phyloP scores from a whole-genome alignment of 2,329 filamentous ascomycete species.

The Apiospora koreana region DNA sequence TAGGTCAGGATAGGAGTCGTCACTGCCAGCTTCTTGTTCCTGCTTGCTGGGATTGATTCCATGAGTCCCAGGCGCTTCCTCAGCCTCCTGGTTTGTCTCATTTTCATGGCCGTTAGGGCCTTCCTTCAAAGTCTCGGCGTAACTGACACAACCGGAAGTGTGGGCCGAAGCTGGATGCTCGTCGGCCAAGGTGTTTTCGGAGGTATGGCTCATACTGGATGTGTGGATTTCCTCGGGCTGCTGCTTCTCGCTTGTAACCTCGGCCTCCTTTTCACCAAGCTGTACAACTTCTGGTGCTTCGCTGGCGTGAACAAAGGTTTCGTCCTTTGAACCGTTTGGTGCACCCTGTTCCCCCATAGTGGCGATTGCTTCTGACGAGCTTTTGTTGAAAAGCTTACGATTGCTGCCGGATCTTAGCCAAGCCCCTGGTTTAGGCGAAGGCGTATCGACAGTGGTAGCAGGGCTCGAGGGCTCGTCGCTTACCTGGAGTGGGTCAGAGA shows the following conservation, averaged over 20 bases:
- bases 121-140: slow-evolving; percentile 16
- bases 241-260: not conserved
- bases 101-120: not conserved
- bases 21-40: slow-evolving; percentile 17
- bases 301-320: slow-evolving; percentile 16
- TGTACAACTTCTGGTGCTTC: slow-evolving; percentile 14
- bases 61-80: not conserved
- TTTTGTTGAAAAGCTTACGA: not conserved
- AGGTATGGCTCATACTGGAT: slow-evolving; percentile 5
- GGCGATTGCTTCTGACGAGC: not conserved
- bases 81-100: not conserved
- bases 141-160: slow-evolving; percentile 13
- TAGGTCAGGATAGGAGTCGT: slow-evolving; percentile 35
- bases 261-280: not conserved
- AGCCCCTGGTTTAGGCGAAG: slow-evolving; percentile 3
- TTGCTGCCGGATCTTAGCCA: not conserved
- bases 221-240: slow-evolving; percentile 1
- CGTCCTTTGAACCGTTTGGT: slow-evolving; percentile 10
- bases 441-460: slow-evolving; percentile 2
- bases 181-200: slow-evolving; percentile 11
- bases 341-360: not conserved
- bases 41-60: not conserved
- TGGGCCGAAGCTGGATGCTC: slow-evolving; percentile 7
- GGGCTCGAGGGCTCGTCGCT: slow-evolving; percentile 2
- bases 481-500: not conserved